phyloP scores from a whole-genome alignment of 2,329 filamentous ascomycete species.

The Penicillium sp. region DNA sequence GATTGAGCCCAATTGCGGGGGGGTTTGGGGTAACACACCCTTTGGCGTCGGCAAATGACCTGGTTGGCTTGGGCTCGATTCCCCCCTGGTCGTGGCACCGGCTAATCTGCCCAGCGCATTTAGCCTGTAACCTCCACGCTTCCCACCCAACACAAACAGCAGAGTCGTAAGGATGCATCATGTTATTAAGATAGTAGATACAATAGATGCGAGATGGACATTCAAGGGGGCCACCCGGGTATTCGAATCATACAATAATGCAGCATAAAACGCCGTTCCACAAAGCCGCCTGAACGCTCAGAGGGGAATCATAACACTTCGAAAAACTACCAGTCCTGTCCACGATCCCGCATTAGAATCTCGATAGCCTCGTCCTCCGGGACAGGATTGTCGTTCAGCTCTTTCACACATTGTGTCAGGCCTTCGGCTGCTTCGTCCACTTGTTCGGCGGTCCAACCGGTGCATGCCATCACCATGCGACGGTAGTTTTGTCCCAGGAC shows the following conservation, averaged over 20 bases:
- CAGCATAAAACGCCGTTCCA: slow-evolving; percentile 21
- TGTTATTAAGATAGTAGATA: slow-evolving; percentile 17
- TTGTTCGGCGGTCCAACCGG: slow-evolving; percentile 72
- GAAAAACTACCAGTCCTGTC: slow-evolving; percentile 45
- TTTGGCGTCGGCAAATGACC: slow-evolving; percentile 2
- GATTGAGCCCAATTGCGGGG: slow-evolving; percentile 12
- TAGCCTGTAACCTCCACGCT: slow-evolving; percentile 12
- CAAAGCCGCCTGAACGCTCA: slow-evolving; percentile 24
- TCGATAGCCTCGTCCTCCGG: slow-evolving; percentile 48
- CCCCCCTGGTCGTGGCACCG: slow-evolving; percentile 4
- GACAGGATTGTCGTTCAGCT: slow-evolving; percentile 63
- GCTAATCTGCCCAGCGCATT: slow-evolving; percentile 15
- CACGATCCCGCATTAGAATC: slow-evolving; percentile 48
- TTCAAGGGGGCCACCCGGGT: slow-evolving; percentile 23
- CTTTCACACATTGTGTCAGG: slow-evolving; percentile 81
- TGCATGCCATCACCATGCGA: slow-evolving; percentile 84
- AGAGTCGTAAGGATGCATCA: neutral
- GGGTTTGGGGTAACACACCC: slow-evolving; percentile 4
- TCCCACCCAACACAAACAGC: neutral
- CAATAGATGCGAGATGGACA: slow-evolving; percentile 20
- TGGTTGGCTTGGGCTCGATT: neutral
- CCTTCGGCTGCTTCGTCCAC: slow-evolving; percentile 80
- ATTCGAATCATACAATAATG: slow-evolving; percentile 24
- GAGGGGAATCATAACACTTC: slow-evolving; percentile 6
- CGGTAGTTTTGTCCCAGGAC: slow-evolving; percentile 87